Conservation (phyloP, 768 basidiomycete species). For the Suillus subaureus region DNA sequence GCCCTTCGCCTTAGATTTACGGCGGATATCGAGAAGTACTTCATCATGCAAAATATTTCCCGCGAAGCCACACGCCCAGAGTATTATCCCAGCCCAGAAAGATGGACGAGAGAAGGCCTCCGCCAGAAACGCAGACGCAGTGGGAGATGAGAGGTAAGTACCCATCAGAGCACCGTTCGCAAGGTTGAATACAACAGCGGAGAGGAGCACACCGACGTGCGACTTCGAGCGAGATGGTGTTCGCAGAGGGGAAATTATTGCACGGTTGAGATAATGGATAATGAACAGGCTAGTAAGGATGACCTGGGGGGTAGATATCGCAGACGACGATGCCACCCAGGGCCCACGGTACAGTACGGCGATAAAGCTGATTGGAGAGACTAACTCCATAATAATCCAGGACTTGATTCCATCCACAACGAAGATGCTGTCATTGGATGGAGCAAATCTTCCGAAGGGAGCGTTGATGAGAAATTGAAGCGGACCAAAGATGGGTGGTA, state of each 20-base stretch:
- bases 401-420: conserved; percentile 59
- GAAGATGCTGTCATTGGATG: conserved; percentile 44
- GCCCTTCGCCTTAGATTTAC: conserved; percentile 51
- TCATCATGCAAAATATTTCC: conserved; percentile 93
- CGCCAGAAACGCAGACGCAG: conserved; percentile 46
- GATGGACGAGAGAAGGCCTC: conserved; percentile 34
- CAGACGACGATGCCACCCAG: conserved; percentile 38
- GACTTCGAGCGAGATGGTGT: conserved; percentile 78
- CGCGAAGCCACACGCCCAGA: conserved; percentile 73
- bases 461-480: conserved; percentile 61
- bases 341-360: conserved; percentile 51
- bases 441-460: conserved; percentile 79
- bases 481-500: conserved; percentile 39
- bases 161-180: conserved; percentile 66
- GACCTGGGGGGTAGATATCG: conserved; percentile 43
- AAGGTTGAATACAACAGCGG: conserved; percentile 65
- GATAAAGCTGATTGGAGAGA: conserved; percentile 60
- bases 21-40: conserved; percentile 79
- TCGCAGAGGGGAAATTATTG: conserved; percentile 76
- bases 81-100: conserved; percentile 63
- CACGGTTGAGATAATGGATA: conserved; percentile 84
- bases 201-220: conserved; percentile 64
- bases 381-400: conserved; percentile 83
- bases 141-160: conserved; percentile 64
- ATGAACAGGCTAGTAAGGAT: conserved; percentile 64